Percentiles rank a stretch among this genome's conserved stretches.
Evolutionary conservation across 345 rosid genomes (phyloP).

Genomic region (Draba incana): DNA sequence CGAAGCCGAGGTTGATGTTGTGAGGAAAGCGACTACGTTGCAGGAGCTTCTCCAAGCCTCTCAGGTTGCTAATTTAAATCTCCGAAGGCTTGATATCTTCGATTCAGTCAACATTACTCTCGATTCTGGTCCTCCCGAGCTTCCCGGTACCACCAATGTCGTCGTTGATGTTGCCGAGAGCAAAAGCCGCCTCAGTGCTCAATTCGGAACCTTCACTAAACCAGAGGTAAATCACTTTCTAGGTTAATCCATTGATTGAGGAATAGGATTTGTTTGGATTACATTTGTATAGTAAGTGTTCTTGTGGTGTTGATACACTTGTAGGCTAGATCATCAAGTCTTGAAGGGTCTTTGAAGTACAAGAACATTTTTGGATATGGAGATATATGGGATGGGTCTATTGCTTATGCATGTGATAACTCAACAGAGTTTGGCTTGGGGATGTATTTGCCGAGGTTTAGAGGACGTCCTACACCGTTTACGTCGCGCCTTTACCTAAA

Average conservation of each 20-base stretch:
- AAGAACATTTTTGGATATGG: constrained; percentile 89
- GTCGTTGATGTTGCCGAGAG: constrained; percentile 73
- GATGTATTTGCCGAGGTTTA: constrained; percentile 79
- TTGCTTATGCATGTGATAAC: constrained; percentile 78
- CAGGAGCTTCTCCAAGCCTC: constrained; percentile 78
- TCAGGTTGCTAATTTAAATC: constrained; percentile 55
- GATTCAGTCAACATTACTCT: constrained; percentile 78
- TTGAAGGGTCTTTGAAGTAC: constrained; percentile 81
- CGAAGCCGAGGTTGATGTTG: constrained; percentile 62
- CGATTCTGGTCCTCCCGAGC: constrained; percentile 88
- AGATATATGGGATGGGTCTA: constrained; percentile 87
- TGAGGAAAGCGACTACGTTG: constrained; percentile 64
- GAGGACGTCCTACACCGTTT: constrained; percentile 64
- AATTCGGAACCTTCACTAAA: constrained; percentile 70
- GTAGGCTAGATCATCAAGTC: constrained; percentile 82
- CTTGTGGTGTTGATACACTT: constrained; percentile 25
- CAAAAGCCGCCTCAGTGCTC: constrained; percentile 57
- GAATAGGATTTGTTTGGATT: too few species aligned
- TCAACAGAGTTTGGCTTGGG: constrained; percentile 83
- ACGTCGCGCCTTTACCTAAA: constrained; percentile 65
- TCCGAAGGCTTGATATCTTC: constrained; percentile 72
- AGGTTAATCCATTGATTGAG: too few species aligned
- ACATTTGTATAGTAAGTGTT: too few species aligned
- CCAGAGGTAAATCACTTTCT: constrained; percentile 68
- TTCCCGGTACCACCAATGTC: constrained; percentile 86